Evolutionary conservation across 139 green algal genomes (phyloP), one percentile per base, ranked within the genome.

Genomic region (Ostreobium quekettii): DNA sequence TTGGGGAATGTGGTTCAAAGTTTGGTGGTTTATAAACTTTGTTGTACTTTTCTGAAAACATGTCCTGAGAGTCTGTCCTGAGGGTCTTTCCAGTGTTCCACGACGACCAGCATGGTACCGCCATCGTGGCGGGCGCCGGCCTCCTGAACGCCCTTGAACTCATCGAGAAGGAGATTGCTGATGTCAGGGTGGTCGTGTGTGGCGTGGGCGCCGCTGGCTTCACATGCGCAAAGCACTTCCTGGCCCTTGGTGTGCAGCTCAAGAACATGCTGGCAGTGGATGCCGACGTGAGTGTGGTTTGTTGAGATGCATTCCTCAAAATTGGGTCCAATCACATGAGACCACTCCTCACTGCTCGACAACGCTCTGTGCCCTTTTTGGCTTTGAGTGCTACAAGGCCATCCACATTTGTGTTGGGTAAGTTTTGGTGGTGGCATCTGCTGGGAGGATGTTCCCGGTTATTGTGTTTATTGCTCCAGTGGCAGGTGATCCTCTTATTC

Each of bases 21-120:
- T n/a, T n/a, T n/a, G n/a, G n/a, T n/a, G n/a, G n/a, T n/a, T n/a
- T n/a, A n/a, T n/a, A n/a, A n/a, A n/a, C n/a, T n/a, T n/a, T n/a
- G n/a, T n/a, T n/a, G n/a, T n/a, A n/a, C n/a, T n/a, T n/a, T n/a
- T n/a, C n/a, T n/a, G n/a, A n/a, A n/a, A n/a, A n/a, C n/a, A n/a
- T n/a, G n/a, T n/a, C n/a, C n/a, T n/a, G n/a, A n/a, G n/a, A n/a
- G n/a, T n/a, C n/a, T n/a, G n/a, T n/a, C n/a, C n/a, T n/a, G n/a
- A n/a, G 46, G 22, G 22, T 53, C 15, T 53, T 77, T 31, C 64
- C 67, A 4, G 66, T 78, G 2, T 78, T 83, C 39, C 77, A 83
- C 49, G 77, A 83, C 48, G 77, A 83, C 66, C 77, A 83, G 70
- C 77, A 83, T 37, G 77, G 77, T 36, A 83, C 77, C 3, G 77